Evolutionary conservation across 192 early-diverging fungal genomes (phyloP), one percentile per base, ranked within the genome.

Genomic region (Cladochytrium replicatum): DNA sequence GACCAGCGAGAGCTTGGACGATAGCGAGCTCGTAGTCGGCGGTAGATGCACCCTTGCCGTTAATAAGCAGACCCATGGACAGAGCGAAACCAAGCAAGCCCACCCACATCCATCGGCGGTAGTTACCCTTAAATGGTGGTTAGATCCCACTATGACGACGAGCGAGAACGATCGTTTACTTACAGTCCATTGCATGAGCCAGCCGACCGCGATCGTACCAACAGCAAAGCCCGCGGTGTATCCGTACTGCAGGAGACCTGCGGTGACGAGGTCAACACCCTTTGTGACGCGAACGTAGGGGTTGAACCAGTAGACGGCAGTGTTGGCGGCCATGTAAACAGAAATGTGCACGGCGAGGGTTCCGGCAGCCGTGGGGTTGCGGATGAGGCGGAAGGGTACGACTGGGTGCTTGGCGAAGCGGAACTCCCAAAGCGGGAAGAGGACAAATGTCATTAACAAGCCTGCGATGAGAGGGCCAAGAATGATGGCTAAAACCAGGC

Each of bases 171-270:
- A n/a, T n/a, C 42, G 6, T 11, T 43, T 23, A 6, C 42, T 19
- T 7, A 19, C 42, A 43, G 42, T 43, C 42, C 42, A 43, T 43
- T 43, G 42, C 42, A 43, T 43, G 17, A 43, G 42, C 42, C 42
- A 43, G 42, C 42, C 42, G 42, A 25, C 42, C 6, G 26, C 19
- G 17, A 43, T 43, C 21, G 42, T 25, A 15, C 42, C 42, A 6
- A 43, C 6, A 6, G 42, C 19, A 25, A 43, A 43, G 42, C 42
- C 42, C 21, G 21, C 42, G 26, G 26, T 23, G 42, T 43, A 43
- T 6, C 42, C 42, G 42, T 43, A 43, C 26, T 43, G 42, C 21
- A 43, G 42, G 42, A 23, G 26, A 11, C 42, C 42, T 6, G 42
- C 42, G 21, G 26, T 25, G 6, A 25, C 42, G 21, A 43, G 21